These are phyloP conservation scores for Podosphaera xanthii DNA, from an alignment of 2,329 filamentous ascomycete genomes.

Conservation along the genomic window DNA sequence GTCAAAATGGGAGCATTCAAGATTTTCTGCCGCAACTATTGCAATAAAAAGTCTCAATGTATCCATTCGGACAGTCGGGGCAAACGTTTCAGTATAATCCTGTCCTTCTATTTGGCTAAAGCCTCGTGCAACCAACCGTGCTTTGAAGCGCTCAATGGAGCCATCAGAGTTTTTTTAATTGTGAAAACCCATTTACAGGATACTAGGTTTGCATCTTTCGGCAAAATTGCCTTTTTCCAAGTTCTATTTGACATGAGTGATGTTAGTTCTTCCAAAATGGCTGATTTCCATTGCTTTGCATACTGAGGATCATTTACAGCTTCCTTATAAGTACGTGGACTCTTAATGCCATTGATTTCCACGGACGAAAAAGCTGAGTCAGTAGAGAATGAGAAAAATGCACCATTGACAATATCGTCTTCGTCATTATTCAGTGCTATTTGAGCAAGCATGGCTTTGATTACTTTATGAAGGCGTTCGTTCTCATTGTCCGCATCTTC, in stretches of 20 bases:
- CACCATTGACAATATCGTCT: not conserved
- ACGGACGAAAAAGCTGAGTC: not conserved
- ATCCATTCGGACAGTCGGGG: not conserved
- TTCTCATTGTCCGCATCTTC: not conserved
- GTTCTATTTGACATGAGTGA: not conserved
- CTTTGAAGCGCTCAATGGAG: not conserved
- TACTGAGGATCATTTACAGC: not conserved
- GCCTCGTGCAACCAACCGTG: not conserved
- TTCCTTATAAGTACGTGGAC: not conserved
- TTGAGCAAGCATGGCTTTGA: not conserved
- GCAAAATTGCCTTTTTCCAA: not conserved
- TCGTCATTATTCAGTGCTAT: not conserved
- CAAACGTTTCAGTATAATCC: not conserved
- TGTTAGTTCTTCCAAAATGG: not conserved
- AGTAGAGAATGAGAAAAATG: not conserved
- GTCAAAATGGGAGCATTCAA: not conserved
- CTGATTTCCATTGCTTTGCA: not conserved
- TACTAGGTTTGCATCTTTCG: not conserved
- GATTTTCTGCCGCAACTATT: not conserved
- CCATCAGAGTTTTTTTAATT: not conserved
- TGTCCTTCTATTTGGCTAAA: not conserved
- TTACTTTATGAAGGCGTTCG: not conserved
- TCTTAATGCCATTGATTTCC: not conserved
- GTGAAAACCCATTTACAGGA: not conserved
- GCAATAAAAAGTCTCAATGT: not conserved